These are phyloP conservation scores for Saposhnikovia divaricata DNA, from an alignment of 129 eudicot genomes.

Conservation along the genomic window DNA sequence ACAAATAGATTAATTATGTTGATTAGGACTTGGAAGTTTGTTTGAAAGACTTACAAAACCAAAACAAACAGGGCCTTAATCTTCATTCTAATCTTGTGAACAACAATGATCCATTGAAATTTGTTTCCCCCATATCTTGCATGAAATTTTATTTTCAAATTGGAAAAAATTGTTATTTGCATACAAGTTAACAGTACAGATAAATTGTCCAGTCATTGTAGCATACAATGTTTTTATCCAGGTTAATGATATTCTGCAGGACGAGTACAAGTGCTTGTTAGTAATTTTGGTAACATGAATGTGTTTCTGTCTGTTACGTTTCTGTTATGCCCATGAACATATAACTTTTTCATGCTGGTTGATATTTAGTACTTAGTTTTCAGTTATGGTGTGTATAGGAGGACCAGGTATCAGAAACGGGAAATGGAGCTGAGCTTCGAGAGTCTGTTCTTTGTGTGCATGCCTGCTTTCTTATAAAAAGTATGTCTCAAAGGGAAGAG, in stretches of 20 bases:
- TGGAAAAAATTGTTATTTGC: not conserved
- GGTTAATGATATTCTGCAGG: not conserved
- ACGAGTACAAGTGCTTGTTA: not conserved
- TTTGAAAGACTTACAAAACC: not conserved
- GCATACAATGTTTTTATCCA: not conserved
- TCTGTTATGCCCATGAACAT: not conserved
- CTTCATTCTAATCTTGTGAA: not conserved
- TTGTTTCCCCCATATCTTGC: not conserved
- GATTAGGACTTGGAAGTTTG: not conserved
- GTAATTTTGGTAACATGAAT: not conserved
- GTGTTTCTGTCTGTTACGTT: not conserved
- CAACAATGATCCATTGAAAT: not conserved
- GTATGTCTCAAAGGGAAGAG: slow-evolving; percentile 85
- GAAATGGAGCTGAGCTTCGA: slow-evolving; percentile 66
- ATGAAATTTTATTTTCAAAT: slow-evolving; percentile 3
- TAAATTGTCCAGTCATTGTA: not conserved
- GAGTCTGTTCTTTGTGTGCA: slow-evolving; percentile 77
- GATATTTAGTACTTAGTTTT: slow-evolving; percentile 1
- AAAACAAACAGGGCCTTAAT: not conserved
- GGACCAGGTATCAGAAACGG: slow-evolving; percentile 74
- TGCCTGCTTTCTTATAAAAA: slow-evolving; percentile 82
- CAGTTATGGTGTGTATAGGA: slow-evolving; percentile 32
- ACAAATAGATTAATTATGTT: not conserved
- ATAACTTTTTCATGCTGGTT: not conserved
- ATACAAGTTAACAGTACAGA: not conserved